A percentile compares a stretch with the other conserved stretches of the same genome.
Evolutionary conservation across 306 rosid genomes (phyloP).

Genomic region (Urtica urens): DNA sequence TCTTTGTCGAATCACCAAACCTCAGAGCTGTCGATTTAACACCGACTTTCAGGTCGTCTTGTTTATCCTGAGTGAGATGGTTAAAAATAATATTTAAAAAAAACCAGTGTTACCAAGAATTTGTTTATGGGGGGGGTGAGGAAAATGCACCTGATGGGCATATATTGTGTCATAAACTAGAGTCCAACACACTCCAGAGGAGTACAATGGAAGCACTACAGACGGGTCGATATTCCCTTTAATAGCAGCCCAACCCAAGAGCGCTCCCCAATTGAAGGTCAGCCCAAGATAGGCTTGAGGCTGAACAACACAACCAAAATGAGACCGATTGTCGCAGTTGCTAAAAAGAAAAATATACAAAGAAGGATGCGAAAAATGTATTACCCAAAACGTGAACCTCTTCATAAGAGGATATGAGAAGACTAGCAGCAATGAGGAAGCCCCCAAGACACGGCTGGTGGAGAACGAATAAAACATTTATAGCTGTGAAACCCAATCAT

Average conservation of each 20-base stretch:
- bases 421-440: conserved; percentile 80
- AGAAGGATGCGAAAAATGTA: conserved; percentile 6
- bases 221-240: conserved; percentile 71
- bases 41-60: conserved; percentile 83
- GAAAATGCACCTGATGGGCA: conserved; percentile 99
- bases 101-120: background rate
- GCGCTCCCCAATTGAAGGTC: conserved; percentile 92
- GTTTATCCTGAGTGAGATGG: conserved; percentile 65
- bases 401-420: conserved; percentile 95
- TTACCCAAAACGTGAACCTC: conserved; percentile 90
- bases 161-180: conserved; percentile 87
- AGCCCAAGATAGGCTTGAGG: conserved; percentile 94
- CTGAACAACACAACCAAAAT: conserved; percentile 25
- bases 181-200: conserved; percentile 87
- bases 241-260: conserved; percentile 89
- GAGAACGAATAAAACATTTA: conserved; percentile 12
- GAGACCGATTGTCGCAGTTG: conserved; percentile 7
- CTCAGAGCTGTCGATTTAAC: conserved; percentile 92
- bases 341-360: conserved; percentile 1
- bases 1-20: conserved; percentile 74
- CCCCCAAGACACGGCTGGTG: conserved; percentile 73
- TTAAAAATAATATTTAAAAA: conserved; percentile 2
- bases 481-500: conserved; percentile 3
- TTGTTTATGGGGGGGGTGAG: no score
- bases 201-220: conserved; percentile 67